A percentile compares a stretch with the other conserved stretches of the same genome.
phyloP scores from a whole-genome alignment of 495 filamentous ascomycete species.

The Aspergillus bertholletiae region DNA sequence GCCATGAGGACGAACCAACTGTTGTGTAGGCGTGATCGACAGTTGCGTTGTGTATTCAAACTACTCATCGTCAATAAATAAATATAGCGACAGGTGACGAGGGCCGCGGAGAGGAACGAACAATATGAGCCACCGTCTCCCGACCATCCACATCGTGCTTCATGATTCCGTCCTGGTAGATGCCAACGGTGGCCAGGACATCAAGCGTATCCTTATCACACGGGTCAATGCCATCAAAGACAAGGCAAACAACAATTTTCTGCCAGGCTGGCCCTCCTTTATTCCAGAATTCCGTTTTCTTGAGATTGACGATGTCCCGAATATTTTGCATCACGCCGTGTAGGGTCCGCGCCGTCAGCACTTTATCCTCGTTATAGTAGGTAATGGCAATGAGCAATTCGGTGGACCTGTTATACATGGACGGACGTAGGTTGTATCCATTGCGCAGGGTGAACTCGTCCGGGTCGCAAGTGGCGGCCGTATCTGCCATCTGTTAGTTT shows the following conservation, averaged over 20 bases:
- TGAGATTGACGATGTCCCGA: conserved; percentile 94
- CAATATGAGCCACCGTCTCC: conserved; percentile 89
- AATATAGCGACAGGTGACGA: neutral
- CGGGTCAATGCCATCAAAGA: conserved; percentile 97
- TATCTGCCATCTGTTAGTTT: conserved; percentile 50
- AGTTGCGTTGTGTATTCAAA: conserved; percentile 99
- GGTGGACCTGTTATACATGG: conserved; percentile 98
- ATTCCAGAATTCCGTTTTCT: conserved; percentile 99
- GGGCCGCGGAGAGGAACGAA: conserved; percentile 27
- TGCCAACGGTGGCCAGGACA: conserved; percentile 86
- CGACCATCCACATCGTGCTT: conserved; percentile 96
- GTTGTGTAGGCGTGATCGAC: conserved; percentile 90
- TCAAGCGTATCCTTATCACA: conserved; percentile 97
- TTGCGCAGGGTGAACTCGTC: conserved; percentile 98
- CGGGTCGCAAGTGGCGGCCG: conserved; percentile 94
- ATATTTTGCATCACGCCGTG: conserved; percentile 99
- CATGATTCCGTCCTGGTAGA: conserved; percentile 97
- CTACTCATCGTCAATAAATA: conserved; percentile 23
- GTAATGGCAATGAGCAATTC: conserved; percentile 96
- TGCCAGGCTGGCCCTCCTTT: conserved; percentile 98
- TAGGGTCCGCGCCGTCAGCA: conserved; percentile 83
- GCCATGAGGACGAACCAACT: conserved; percentile 86
- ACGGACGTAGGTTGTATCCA: conserved; percentile 93
- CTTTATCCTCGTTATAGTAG: conserved; percentile 99
- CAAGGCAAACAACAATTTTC: conserved; percentile 93